These are phyloP conservation scores for Coriaria nepalensis DNA, from an alignment of 306 rosid species.

Conservation along the genomic window DNA sequence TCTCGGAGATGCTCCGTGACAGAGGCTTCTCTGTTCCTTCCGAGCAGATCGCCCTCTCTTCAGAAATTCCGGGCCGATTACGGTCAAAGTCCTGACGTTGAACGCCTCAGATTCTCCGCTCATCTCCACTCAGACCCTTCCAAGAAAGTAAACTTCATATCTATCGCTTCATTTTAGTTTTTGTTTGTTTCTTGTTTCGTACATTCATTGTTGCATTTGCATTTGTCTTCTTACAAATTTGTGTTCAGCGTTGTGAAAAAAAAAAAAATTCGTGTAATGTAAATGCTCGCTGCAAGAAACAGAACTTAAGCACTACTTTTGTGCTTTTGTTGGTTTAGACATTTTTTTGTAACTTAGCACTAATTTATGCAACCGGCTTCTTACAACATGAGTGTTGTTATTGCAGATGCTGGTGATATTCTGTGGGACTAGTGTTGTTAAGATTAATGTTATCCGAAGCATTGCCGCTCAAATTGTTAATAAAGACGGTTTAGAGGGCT, in stretches of 20 bases:
- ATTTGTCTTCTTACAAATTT: background rate
- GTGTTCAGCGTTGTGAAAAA: too few species aligned
- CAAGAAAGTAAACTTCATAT: conserved; percentile 24
- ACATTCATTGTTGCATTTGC: background rate
- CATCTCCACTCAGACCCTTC: conserved; percentile 48
- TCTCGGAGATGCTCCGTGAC: conserved; percentile 74
- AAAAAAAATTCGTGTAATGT: background rate
- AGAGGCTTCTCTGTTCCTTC: conserved; percentile 56
- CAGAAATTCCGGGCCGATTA: conserved; percentile 43
- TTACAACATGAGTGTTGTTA: background rate
- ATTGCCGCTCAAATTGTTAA: conserved; percentile 47
- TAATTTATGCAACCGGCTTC: background rate
- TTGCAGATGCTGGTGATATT: conserved; percentile 64
- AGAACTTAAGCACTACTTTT: too few species aligned
- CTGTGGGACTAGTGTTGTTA: conserved; percentile 45
- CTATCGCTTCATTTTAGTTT: background rate
- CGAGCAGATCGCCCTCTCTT: conserved; percentile 42
- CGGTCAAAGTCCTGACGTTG: conserved; percentile 39
- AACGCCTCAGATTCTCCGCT: conserved; percentile 62
- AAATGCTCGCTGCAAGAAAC: background rate
- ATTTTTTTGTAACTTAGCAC: background rate
- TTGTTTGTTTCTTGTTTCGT: background rate
- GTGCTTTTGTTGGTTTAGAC: too few species aligned
- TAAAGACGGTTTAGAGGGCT: conserved; percentile 49
- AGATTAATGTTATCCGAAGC: conserved; percentile 41